Percentiles rank a stretch among this genome's conserved stretches.
These are phyloP conservation scores for Lenzites betulinus DNA, from an alignment of 768 basidiomycete species.

Conservation along the genomic window DNA sequence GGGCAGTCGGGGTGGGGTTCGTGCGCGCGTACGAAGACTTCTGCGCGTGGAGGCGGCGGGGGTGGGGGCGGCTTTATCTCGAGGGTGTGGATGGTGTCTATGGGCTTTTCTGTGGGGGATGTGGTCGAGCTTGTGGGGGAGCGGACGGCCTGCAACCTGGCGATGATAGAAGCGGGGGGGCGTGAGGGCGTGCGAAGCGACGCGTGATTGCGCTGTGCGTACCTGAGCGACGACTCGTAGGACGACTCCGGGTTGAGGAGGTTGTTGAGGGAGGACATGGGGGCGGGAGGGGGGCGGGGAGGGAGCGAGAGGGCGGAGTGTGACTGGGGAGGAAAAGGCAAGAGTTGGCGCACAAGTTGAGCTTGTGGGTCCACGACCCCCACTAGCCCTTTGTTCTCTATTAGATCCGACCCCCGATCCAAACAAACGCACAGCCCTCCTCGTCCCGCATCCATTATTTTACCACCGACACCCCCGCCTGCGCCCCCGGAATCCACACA, in stretches of 20 bases:
- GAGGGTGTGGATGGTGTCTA: slow-evolving; percentile 2
- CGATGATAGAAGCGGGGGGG: background rate
- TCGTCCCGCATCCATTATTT: background rate
- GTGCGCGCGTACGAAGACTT: slow-evolving; percentile 29
- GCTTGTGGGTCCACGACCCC: slow-evolving; percentile 30
- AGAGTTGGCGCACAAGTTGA: slow-evolving; percentile 29
- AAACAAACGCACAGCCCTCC: slow-evolving; percentile 24
- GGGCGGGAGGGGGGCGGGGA: slow-evolving; percentile 11
- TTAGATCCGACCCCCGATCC: slow-evolving; percentile 28
- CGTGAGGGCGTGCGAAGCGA: slow-evolving; percentile 9
- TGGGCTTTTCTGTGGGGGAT: slow-evolving; percentile 19
- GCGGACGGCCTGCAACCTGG: slow-evolving; percentile 18
- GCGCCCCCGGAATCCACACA: slow-evolving; percentile 1
- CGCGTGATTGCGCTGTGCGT: slow-evolving; percentile 4
- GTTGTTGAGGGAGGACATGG: slow-evolving; percentile 32
- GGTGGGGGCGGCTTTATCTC: slow-evolving; percentile 9
- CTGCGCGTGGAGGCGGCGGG: slow-evolving; percentile 8
- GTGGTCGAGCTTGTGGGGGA: slow-evolving; percentile 23
- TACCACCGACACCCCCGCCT: slow-evolving; percentile 6
- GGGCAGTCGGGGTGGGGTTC: slow-evolving; percentile 73
- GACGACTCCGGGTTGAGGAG: slow-evolving; percentile 33
- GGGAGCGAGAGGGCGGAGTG: slow-evolving; percentile 10
- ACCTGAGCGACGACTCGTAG: slow-evolving; percentile 28
- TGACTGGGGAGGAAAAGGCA: slow-evolving; percentile 28
- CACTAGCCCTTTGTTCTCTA: slow-evolving; percentile 27